Evolutionary conservation across 73 alveolate genomes (phyloP), one percentile per base, ranked within the genome.

Genomic region (Blepharisma stoltei): DNA sequence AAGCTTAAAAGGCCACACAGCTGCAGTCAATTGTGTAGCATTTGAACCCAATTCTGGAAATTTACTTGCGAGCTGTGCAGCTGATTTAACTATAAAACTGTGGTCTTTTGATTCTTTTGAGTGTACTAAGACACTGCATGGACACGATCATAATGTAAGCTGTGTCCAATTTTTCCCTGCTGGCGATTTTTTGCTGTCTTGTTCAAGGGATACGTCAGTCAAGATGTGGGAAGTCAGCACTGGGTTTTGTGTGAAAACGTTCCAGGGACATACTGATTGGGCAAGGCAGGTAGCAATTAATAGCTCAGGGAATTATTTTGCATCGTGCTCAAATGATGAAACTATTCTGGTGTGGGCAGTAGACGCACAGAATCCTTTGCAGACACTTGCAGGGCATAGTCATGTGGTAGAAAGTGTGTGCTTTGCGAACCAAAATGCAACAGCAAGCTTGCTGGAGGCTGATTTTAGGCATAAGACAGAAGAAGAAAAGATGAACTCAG

Each of bases 91-190:
- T 25, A 91, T 95, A 41, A 93, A 93, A 71, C 66, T 95, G 21
- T 95, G 99, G 99, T 89, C 89, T 79, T 78, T 93, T 46, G 82
- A 91, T 75, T 82, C 85, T 52, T 76, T 78, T 78, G 70, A 87
- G 23, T 93, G 92, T 11, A 82, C 71, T 25, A 85, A 87, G 67
- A 95, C 99, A 9, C 91, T 95, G 14, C 73, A 90, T 55, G 99
- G 98, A 25, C 99, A 95, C 77, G 99, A 95, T 47, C 99, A 95
- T 91, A 83, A 90, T 44, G 97, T 95, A 1, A 78, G 93, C 76
- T 83, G 89, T 55, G 91, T 93, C 54, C 77, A 89, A 73, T 95
- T 88, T 71, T 43, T 88, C 7, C 97, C 95, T 7, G 83, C 86
- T 80, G 97, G 97, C 6, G 97, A 92, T 67, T 78, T 66, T 53